Percentiles rank a stretch among this genome's conserved stretches.
Conservation (phyloP, 2,329 filamentous ascomycete genomes). For the Calonectria henricotiae region DNA sequence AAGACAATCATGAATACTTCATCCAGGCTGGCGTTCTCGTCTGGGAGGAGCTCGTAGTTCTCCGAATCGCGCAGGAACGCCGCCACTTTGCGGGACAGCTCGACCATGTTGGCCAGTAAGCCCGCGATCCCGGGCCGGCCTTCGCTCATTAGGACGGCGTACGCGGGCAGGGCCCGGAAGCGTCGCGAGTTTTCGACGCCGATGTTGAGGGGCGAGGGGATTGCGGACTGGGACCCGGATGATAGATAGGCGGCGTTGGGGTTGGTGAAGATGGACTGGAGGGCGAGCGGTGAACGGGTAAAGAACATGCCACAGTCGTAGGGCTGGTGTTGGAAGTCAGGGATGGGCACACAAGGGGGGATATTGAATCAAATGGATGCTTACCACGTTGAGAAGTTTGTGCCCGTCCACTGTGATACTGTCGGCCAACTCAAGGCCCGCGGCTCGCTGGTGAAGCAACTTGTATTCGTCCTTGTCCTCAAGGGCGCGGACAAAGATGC, state of each 20-base stretch:
- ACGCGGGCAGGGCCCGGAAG: conserved; percentile 92
- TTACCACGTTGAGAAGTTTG: conserved; percentile 90
- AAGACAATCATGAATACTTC: conserved; percentile 78
- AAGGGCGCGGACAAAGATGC: conserved; percentile 83
- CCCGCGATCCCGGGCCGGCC: conserved; percentile 78
- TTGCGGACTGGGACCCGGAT: conserved; percentile 60
- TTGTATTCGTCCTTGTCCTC: conserved; percentile 72
- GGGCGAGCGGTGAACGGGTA: conserved; percentile 74
- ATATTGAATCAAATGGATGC: conserved; percentile 52
- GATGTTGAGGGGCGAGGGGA: conserved; percentile 88
- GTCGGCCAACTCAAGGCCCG: conserved; percentile 86
- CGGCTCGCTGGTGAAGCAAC: conserved; percentile 65
- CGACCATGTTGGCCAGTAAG: conserved; percentile 82
- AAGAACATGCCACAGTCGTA: conserved; percentile 96
- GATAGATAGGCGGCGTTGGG: conserved; percentile 88
- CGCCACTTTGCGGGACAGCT: conserved; percentile 79
- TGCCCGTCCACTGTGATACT: conserved; percentile 91
- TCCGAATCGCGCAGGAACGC: conserved; percentile 74
- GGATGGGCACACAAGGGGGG: neutral
- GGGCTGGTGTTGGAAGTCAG: conserved; percentile 66
- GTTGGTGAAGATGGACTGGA: conserved; percentile 81
- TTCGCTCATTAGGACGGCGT: conserved; percentile 83
- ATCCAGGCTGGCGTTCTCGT: conserved; percentile 62
- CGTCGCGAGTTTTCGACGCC: conserved; percentile 93
- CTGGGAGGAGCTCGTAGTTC: conserved; percentile 78